phyloP scores from a whole-genome alignment of 495 filamentous ascomycete genomes.

The Daldinia childiae region DNA sequence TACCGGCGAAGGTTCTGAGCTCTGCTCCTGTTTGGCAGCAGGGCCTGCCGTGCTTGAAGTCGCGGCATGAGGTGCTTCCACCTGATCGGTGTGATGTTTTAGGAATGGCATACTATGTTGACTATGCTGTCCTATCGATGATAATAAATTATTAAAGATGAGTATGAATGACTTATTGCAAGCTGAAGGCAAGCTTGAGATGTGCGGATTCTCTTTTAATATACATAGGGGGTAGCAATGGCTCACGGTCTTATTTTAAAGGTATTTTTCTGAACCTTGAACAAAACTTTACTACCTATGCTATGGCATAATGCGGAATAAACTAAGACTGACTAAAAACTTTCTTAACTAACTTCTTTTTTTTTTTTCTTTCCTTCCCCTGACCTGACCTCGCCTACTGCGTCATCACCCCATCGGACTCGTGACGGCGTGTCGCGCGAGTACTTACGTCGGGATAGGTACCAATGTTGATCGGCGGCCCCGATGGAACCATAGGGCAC shows the following conservation, averaged over 20 bases:
- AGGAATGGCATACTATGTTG: constrained; percentile 33
- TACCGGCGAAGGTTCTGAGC: constrained; percentile 1
- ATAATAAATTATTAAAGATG: neutral
- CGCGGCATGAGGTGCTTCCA: constrained; percentile 31
- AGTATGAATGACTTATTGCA: constrained; percentile 7
- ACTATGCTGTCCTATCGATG: neutral
- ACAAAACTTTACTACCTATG: constrained; percentile 8
- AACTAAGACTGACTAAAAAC: constrained; percentile 6
- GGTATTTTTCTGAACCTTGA: constrained; percentile 17
- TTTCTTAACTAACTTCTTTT: constrained; percentile 9
- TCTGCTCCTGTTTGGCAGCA: constrained; percentile 33
- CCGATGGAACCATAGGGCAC: constrained; percentile 35
- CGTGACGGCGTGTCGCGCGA: constrained; percentile 41
- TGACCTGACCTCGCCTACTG: constrained; percentile 10
- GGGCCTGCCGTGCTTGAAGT: constrained; percentile 9
- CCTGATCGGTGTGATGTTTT: constrained; percentile 33
- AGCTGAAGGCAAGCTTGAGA: constrained; percentile 24
- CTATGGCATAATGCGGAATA: too few relatives aligned
- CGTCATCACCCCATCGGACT: constrained; percentile 39
- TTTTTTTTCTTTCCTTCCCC: neutral
- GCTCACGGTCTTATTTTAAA: constrained; percentile 15
- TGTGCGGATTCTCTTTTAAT: constrained; percentile 6
- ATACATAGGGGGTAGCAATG: neutral
- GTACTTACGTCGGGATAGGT: constrained; percentile 15
- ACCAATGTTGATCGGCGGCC: constrained; percentile 26